Evolutionary conservation across 1,284 basidiomycete species (phyloP).

Genomic region (Sphagnurus paluster): DNA sequence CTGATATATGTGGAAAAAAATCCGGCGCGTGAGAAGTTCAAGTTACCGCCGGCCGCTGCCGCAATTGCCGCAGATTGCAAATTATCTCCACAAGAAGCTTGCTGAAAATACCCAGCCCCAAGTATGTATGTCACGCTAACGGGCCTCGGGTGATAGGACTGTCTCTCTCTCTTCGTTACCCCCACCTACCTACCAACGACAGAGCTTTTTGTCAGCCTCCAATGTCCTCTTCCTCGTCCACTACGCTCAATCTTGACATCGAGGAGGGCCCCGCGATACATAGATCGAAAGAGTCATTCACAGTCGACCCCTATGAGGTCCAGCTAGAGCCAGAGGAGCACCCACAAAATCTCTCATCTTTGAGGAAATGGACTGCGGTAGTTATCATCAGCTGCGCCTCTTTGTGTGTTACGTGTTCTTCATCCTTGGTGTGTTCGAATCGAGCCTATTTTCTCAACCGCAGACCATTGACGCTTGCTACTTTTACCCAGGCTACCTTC

Average conservation of each 20-base stretch:
- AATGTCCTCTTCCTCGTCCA: conserved; percentile 16
- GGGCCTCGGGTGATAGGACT: conserved; percentile 6
- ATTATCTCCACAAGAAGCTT: conserved; percentile 3
- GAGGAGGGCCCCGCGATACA: conserved; percentile 4
- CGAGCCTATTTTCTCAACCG: background rate
- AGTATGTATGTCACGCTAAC: conserved; percentile 11
- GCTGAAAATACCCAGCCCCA: conserved; percentile 11
- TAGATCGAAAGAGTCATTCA: background rate
- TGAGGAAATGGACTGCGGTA: conserved; percentile 60
- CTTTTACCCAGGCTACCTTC: conserved; percentile 53
- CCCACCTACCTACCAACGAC: conserved; percentile 2
- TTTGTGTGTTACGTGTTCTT: conserved; percentile 69
- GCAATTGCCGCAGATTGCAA: conserved; percentile 13
- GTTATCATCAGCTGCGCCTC: conserved; percentile 53
- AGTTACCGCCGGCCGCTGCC: conserved; percentile 23
- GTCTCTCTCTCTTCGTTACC: conserved; percentile 9
- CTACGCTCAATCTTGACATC: conserved; percentile 8
- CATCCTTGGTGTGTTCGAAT: conserved; percentile 56
- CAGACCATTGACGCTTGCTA: background rate
- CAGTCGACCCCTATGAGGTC: conserved; percentile 13
- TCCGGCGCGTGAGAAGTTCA: background rate
- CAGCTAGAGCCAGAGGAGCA: conserved; percentile 48
- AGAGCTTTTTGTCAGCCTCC: background rate
- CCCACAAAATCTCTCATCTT: conserved; percentile 46
- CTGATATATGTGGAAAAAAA: background rate